Evolutionary conservation across 2,329 filamentous ascomycete species (phyloP), one percentile per base, ranked within the genome.

Genomic region (Alternaria burnsii): DNA sequence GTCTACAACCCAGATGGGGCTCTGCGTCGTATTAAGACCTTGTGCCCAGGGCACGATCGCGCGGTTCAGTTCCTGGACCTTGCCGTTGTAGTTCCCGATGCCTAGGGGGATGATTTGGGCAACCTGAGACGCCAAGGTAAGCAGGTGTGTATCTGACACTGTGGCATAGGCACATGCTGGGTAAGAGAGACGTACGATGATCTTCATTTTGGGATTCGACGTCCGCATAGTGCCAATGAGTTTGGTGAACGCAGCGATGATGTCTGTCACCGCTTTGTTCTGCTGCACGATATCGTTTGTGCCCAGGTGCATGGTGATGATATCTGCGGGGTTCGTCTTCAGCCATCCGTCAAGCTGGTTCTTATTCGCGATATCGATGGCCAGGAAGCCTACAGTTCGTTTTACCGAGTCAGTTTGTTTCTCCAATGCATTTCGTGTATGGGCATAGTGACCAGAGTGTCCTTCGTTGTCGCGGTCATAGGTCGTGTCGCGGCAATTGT

Each of bases 291-390:
- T 71, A 58, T 82, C 80, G 62, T 82, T 82, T 42, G 81, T 82
- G 18, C 81, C 80, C 2, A 83, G 62, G 65, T 83, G 80, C 79
- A 82, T 82, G 10, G 79, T 82, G 56, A 83, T 78, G 26, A 83
- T 77, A 63, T 83, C 80, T 2, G 81, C 80, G 0, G 79, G 79
- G 61, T 81, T 82, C 14, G 36, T 66, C 69, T 79, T 66, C 44
- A 83, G 71, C 80, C 80, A 83, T 24, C 79, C 80, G 42, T 78
- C 79, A 20, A 82, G 71, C 71, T 82, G 77, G 34, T 78, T 78
- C 52, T 72, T 71, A 59, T 80, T 80, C 57, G 80, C 81, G 48
- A 82, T 82, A 66, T 82, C 70, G 58, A 82, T 78, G 18, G 80
- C 81, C 11, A 80, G 71, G 70, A 78, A 82, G 9, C 80, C 80